These are phyloP conservation scores for Cutaneotrichosporon cutaneum DNA, from an alignment of 1,284 basidiomycete species.

Conservation along the genomic window DNA sequence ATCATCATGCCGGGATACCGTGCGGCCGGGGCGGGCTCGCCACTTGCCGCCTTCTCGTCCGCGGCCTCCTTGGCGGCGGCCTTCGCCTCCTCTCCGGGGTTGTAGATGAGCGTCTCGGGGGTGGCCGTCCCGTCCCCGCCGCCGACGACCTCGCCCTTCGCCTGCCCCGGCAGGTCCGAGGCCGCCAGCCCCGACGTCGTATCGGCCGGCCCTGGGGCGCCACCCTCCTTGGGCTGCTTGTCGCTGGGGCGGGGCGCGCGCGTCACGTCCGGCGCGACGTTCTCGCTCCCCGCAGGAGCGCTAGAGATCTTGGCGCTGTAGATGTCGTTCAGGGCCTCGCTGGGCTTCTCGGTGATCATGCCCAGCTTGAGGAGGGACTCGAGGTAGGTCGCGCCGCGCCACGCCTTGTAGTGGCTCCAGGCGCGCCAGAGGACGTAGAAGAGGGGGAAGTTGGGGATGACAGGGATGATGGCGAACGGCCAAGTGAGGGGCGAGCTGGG, in stretches of 20 bases:
- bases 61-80: background rate
- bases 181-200: background rate
- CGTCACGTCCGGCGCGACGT: conserved; percentile 9
- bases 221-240: background rate
- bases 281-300: conserved; percentile 4
- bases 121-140: conserved; percentile 5
- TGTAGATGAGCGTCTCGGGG: background rate
- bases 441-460: conserved; percentile 56
- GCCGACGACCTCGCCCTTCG: conserved; percentile 13
- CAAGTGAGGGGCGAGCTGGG: conserved; percentile 44
- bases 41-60: background rate
- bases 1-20: conserved; percentile 29
- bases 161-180: background rate
- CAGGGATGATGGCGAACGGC: conserved; percentile 55
- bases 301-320: conserved; percentile 25
- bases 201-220: background rate
- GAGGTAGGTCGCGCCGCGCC: conserved; percentile 50
- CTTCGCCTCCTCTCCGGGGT: conserved; percentile 4
- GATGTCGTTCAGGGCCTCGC: conserved; percentile 30
- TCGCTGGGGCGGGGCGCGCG: background rate
- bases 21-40: background rate
- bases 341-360: conserved; percentile 42
- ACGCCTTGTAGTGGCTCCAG: conserved; percentile 55
- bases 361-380: conserved; percentile 43
- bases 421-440: conserved; percentile 57